Percentiles rank a stretch among this genome's conserved stretches.
These are phyloP conservation scores for Trametes coccinea DNA, from an alignment of 768 basidiomycete species.

Conservation along the genomic window DNA sequence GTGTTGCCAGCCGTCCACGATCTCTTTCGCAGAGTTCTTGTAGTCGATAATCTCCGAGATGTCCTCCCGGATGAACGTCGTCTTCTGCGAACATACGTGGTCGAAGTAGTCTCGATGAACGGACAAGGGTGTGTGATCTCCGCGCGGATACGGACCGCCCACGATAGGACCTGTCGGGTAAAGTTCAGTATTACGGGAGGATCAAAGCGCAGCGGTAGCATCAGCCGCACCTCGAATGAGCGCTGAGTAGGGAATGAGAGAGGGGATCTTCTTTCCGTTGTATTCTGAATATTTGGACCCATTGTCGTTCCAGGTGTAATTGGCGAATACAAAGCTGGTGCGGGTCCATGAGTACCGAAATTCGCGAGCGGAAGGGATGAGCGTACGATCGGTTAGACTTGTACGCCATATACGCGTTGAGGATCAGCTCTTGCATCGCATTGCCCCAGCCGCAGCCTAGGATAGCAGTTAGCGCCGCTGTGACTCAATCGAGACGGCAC, in stretches of 20 bases:
- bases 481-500: background rate
- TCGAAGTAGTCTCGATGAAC: conserved; percentile 41
- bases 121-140: conserved; percentile 36
- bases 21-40: conserved; percentile 33
- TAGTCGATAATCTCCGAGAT: conserved; percentile 32
- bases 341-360: too few species aligned
- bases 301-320: conserved; percentile 53
- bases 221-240: conserved; percentile 45
- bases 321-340: conserved; percentile 49
- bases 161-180: conserved; percentile 39
- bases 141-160: conserved; percentile 40
- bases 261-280: conserved; percentile 52
- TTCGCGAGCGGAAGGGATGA: too few species aligned
- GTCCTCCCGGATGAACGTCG: conserved; percentile 32
- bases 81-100: conserved; percentile 40
- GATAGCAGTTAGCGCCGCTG: background rate
- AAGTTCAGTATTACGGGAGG: background rate
- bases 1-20: conserved; percentile 43
- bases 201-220: background rate
- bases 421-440: conserved; percentile 40
- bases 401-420: conserved; percentile 38
- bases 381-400: conserved; percentile 40
- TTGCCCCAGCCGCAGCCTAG: conserved; percentile 44
- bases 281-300: conserved; percentile 40
- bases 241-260: conserved; percentile 52